Evolutionary conservation across 331 rosid genomes (phyloP).

Genomic region (Stylosanthes scabra): DNA sequence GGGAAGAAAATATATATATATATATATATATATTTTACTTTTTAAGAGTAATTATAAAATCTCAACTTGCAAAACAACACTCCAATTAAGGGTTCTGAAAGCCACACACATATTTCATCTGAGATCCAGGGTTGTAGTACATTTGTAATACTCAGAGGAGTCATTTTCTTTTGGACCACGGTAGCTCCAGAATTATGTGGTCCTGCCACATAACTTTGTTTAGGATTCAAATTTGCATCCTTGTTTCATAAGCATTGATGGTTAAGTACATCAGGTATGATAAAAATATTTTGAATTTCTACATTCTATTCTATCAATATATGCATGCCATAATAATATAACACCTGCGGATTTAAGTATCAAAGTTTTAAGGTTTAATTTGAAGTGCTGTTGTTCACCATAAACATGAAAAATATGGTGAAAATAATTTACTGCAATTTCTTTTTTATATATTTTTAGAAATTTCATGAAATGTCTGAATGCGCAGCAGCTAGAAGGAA

Average conservation of each 20-base stretch:
- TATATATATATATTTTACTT: too few relatives aligned
- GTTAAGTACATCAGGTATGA: background rate
- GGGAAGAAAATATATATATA: too few relatives aligned
- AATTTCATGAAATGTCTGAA: background rate
- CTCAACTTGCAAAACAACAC: too few relatives aligned
- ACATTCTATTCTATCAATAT: background rate
- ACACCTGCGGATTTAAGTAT: constrained; percentile 5
- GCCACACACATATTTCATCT: background rate
- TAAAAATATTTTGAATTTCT: background rate
- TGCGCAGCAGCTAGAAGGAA: background rate
- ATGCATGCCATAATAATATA: constrained; percentile 5
- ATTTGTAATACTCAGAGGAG: background rate
- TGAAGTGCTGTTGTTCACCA: too few relatives aligned
- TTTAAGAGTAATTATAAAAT: too few relatives aligned
- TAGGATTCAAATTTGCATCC: background rate
- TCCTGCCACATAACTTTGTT: background rate
- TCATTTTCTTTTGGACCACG: too few relatives aligned
- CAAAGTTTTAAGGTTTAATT: background rate
- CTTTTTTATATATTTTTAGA: background rate
- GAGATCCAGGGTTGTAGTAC: background rate
- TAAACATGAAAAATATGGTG: background rate
- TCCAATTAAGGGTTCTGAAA: background rate
- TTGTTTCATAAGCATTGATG: background rate
- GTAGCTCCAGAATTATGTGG: background rate
- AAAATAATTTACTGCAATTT: background rate